Evolutionary conservation across 176 grass and related monocot genomes (phyloP), one percentile per base, ranked within the genome.

Genomic region (Triticum urartu): DNA sequence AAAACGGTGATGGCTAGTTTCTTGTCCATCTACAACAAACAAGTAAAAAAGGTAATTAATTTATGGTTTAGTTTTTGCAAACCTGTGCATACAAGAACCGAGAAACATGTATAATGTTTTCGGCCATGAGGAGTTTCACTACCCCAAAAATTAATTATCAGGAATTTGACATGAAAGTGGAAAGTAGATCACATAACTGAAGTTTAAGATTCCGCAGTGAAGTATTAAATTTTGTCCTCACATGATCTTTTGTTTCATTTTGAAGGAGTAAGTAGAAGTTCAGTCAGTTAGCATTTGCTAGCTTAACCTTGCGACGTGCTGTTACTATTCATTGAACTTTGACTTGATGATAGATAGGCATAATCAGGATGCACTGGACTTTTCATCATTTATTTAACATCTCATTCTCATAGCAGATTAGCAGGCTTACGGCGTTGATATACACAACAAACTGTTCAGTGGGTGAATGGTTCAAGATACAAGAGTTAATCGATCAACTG

Each of bases 1-100:
- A 99, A 99, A 9, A 99, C 97, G 11, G 97, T 99, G 75, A 99
- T 96, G 8, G 94, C 97, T 64, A 99, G 45, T 71, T 84, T 94
- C 85, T 96, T 99, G 61, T 85, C 87, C 80, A 86, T 88, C 97
- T 95, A 73, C 68, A 83, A 24, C 10, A 86, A 73, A 60, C 17
- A 69, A 14, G 64, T 3, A 80, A 64, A 58, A 63, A 63, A 39
- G 20, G 25, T 84, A 80, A 80, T 6, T 78, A 76, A 43, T 68
- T 77, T 66, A 33, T 32, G 38, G 11, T 77, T 34, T 34, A 56
- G 18, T 66, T 25, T 15, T 79, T 35, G 5, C 24, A 26, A 56
- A 68, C 35, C 12, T 68, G 22, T 22, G 9, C 42, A 61, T 74
- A 72, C 8, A 79, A 38, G 17, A 50, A 58, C 15, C 43, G 21